Percentiles rank a stretch among this genome's conserved stretches.
phyloP scores from a whole-genome alignment of 371 early-diverging fungal genomes.

The Chytridium lagenaria region DNA sequence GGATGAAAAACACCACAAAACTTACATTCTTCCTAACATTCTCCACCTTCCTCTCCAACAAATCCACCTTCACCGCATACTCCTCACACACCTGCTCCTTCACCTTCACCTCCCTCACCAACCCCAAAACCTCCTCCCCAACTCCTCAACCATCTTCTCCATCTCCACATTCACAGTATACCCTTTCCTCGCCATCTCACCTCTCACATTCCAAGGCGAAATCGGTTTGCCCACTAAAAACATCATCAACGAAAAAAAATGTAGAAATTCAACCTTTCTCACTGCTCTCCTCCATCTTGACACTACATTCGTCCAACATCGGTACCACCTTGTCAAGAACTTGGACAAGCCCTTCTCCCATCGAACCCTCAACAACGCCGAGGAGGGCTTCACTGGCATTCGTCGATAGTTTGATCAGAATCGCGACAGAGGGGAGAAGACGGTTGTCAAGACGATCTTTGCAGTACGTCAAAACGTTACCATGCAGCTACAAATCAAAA shows the following conservation, averaged over 20 bases:
- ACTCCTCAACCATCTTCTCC: constrained; percentile 74
- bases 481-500: constrained; percentile 21
- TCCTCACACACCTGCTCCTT: constrained; percentile 86
- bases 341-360: constrained; percentile 12
- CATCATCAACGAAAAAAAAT: background rate
- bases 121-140: constrained; percentile 77
- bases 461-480: constrained; percentile 27
- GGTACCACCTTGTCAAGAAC: background rate
- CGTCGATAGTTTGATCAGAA: constrained; percentile 33
- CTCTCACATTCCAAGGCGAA: constrained; percentile 81
- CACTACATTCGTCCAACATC: background rate
- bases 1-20: background rate
- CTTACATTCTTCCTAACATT: constrained; percentile 64
- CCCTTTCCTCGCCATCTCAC: constrained; percentile 77
- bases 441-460: constrained; percentile 30
- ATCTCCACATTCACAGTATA: constrained; percentile 79
- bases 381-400: constrained; percentile 38
- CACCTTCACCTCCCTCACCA: constrained; percentile 73
- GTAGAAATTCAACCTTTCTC: background rate
- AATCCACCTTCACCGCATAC: constrained; percentile 72
- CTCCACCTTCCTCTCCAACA: constrained; percentile 76
- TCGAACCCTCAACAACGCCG: constrained; percentile 21
- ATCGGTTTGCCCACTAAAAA: constrained; percentile 4
- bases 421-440: constrained; percentile 10
- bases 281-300: background rate